These are phyloP conservation scores for Phenoliferia sp. DNA, from an alignment of 1,284 basidiomycete genomes.

Conservation along the genomic window DNA sequence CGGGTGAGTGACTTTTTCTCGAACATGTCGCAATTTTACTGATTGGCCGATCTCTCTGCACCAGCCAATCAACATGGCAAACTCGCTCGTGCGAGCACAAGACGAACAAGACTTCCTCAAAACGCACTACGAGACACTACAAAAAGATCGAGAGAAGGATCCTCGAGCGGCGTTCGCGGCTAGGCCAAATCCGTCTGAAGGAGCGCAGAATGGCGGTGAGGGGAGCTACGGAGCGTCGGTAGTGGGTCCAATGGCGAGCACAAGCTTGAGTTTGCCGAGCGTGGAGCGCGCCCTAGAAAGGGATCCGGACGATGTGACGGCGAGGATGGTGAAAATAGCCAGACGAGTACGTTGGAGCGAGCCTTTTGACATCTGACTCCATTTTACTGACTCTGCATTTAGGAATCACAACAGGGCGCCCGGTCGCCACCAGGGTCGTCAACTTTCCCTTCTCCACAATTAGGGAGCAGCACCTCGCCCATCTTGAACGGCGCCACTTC, in stretches of 20 bases:
- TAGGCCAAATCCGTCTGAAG: not conserved
- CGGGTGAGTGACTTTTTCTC: conserved; percentile 32
- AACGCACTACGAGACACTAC: conserved; percentile 80
- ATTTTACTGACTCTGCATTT: not conserved
- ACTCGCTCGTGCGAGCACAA: conserved; percentile 52
- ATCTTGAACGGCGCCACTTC: conserved; percentile 27
- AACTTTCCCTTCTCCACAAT: conserved; percentile 5
- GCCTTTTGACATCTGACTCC: not conserved
- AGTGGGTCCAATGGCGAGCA: conserved; percentile 81
- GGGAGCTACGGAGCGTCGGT: conserved; percentile 46
- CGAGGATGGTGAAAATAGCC: conserved; percentile 33
- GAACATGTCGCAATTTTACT: not conserved
- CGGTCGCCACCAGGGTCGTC: conserved; percentile 1
- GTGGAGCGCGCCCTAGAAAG: conserved; percentile 83
- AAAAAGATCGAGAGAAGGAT: conserved; percentile 79
- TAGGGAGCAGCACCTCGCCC: conserved; percentile 8
- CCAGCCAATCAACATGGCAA: conserved; percentile 23
- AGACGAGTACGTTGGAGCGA: conserved; percentile 24
- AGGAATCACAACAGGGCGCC: conserved; percentile 12
- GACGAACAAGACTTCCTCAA: conserved; percentile 77
- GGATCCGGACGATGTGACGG: conserved; percentile 41
- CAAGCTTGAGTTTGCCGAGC: conserved; percentile 71
- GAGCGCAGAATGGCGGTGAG: conserved; percentile 3
- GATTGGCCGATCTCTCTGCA: not conserved
- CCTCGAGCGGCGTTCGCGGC: conserved; percentile 70